Conservation (phyloP, 352 stramenopile genomes). For the Phytopythium mirpurense region DNA sequence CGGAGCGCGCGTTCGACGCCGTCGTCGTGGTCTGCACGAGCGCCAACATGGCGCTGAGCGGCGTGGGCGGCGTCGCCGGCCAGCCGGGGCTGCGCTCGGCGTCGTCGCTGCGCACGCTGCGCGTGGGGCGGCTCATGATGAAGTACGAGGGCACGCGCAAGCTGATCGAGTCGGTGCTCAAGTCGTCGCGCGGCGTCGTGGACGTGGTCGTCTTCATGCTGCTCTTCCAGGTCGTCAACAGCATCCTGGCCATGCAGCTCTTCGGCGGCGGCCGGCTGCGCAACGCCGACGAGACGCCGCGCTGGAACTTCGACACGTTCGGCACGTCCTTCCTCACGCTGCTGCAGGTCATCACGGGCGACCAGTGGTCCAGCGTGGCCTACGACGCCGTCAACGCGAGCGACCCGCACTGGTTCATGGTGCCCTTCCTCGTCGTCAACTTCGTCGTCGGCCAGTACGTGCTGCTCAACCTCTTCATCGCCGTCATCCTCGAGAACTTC, state of each 20-base stretch:
- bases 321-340: constrained; percentile 64
- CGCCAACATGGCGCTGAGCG: constrained; percentile 67
- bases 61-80: constrained; percentile 33
- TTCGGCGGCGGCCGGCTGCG: constrained; percentile 53
- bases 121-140: constrained; percentile 70
- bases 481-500: constrained; percentile 83
- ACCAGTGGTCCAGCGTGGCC: constrained; percentile 73
- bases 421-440: constrained; percentile 68
- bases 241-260: constrained; percentile 73
- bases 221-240: constrained; percentile 72
- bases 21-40: constrained; percentile 66
- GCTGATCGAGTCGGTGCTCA: constrained; percentile 70
- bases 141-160: constrained; percentile 78
- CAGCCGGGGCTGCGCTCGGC: constrained; percentile 62
- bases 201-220: constrained; percentile 74
- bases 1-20: constrained; percentile 67
- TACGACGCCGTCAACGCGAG: constrained; percentile 70
- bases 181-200: constrained; percentile 73
- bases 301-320: constrained; percentile 80
- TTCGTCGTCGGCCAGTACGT: constrained; percentile 80
- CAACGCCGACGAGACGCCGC: constrained; percentile 38
- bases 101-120: constrained; percentile 65
- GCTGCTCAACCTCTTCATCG: constrained; percentile 79
- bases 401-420: constrained; percentile 61
- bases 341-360: constrained; percentile 70